A percentile compares a stretch with the other conserved stretches of the same genome.
phyloP scores from a whole-genome alignment of 805 yeast genomes.

The Pichia cabralensis region DNA sequence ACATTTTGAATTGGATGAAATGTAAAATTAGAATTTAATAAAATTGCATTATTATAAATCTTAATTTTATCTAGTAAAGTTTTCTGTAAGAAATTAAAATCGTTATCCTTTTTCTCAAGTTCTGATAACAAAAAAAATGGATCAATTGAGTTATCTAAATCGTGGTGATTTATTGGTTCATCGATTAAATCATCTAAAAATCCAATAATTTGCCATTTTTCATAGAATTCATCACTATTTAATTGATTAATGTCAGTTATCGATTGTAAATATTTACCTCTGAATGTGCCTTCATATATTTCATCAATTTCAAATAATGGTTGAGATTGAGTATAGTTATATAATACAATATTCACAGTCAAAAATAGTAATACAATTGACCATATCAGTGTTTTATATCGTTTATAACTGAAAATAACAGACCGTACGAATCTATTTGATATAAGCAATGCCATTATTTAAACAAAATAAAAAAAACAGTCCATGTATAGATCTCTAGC shows the following conservation, averaged over 20 bases:
- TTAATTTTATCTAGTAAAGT: conserved; percentile 11
- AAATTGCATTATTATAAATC: conserved; percentile 12
- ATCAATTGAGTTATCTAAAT: conserved; percentile 15
- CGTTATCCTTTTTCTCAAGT: conserved; percentile 10
- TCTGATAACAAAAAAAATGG: conserved; percentile 16
- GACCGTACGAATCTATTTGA: no score
- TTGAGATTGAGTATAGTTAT: not conserved
- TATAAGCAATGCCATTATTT: no score
- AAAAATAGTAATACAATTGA: no score
- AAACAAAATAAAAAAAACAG: no score
- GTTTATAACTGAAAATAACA: no score
- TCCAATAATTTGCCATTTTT: conserved; percentile 20
- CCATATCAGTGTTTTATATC: no score
- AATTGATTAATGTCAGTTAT: conserved; percentile 16
- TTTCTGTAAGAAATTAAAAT: conserved; percentile 8
- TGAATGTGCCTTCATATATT: conserved; percentile 23
- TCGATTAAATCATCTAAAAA: conserved; percentile 22
- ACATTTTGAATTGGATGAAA: conserved; percentile 22
- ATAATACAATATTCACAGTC: conserved; percentile 1
- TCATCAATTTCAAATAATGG: conserved; percentile 14
- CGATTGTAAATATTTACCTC: conserved; percentile 19
- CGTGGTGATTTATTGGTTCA: conserved; percentile 19
- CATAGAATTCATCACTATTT: conserved; percentile 20
- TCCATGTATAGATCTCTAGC: no score
- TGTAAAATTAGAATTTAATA: conserved; percentile 16